Conservation (phyloP, 306 rosid species). For the Acacia crassicarpa region DNA sequence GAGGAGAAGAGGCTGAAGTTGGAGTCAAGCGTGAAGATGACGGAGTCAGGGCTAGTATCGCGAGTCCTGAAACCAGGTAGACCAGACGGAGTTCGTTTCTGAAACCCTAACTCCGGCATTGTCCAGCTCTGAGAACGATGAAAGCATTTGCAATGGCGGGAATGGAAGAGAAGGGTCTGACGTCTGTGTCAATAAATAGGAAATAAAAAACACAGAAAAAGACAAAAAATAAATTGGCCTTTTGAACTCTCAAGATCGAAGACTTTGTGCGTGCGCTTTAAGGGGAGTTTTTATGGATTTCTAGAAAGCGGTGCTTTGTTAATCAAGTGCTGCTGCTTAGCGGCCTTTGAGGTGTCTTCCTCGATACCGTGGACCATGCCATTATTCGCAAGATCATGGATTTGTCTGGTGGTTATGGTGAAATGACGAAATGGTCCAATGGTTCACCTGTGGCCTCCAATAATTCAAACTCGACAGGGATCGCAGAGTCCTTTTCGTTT, state of each 20-base stretch:
- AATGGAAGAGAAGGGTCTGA: not conserved
- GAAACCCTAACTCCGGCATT: slow-evolving; percentile 86
- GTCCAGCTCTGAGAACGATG: not conserved
- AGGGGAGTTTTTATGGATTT: not conserved
- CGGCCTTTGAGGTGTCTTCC: not conserved
- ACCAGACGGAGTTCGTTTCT: slow-evolving; percentile 47
- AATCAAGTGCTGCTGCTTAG: slow-evolving; percentile 1
- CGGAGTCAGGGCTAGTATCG: slow-evolving; percentile 90
- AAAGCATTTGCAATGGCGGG: slow-evolving; percentile 12
- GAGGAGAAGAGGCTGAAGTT: slow-evolving; percentile 89
- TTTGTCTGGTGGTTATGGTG: not conserved
- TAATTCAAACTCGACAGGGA: not conserved
- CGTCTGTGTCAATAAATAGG: not conserved
- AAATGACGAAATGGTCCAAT: slow-evolving; percentile 14
- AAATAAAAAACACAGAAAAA: not conserved
- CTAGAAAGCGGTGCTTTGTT: not conserved
- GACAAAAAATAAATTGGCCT: not conserved
- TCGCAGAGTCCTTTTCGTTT: not conserved
- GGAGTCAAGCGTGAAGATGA: slow-evolving; percentile 81
- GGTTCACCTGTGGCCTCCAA: too few species aligned
- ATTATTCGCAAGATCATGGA: not conserved
- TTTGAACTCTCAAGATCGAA: not conserved
- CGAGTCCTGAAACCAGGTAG: slow-evolving; percentile 45
- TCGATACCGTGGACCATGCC: not conserved
- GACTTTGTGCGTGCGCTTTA: not conserved